Conservation (phyloP, 768 basidiomycete species). For the Mycena vulgaris region DNA sequence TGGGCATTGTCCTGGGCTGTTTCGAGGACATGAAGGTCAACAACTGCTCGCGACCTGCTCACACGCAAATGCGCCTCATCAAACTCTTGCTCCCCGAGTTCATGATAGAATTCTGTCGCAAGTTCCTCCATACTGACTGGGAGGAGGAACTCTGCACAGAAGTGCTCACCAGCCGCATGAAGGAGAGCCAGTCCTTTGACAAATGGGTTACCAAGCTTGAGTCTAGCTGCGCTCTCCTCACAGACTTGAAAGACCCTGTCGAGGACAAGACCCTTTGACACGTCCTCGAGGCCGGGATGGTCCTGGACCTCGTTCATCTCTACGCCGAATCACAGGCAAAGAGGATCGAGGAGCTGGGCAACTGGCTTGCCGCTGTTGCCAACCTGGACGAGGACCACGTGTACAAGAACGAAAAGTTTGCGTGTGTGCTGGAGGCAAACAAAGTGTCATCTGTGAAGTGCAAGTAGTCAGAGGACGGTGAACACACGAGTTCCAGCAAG, state of each 20-base stretch:
- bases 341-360: background rate
- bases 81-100: background rate
- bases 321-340: no score
- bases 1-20: background rate
- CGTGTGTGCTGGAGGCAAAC: no score
- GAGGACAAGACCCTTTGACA: background rate
- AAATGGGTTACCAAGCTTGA: background rate
- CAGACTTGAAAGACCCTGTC: background rate
- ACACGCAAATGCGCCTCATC: background rate
- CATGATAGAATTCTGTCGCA: background rate
- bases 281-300: constrained; percentile 2
- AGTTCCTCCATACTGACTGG: background rate
- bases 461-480: no score
- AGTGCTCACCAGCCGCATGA: background rate
- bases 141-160: background rate
- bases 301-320: background rate
- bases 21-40: background rate
- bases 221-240: background rate
- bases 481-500: no score
- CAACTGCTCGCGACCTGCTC: background rate
- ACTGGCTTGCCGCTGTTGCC: background rate
- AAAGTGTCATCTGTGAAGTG: no score
- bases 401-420: no score
- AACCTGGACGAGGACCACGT: background rate
- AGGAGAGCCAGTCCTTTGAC: background rate